These are phyloP conservation scores for Sporothrix sp. DNA, from an alignment of 2,329 filamentous ascomycete genomes.

Conservation along the genomic window DNA sequence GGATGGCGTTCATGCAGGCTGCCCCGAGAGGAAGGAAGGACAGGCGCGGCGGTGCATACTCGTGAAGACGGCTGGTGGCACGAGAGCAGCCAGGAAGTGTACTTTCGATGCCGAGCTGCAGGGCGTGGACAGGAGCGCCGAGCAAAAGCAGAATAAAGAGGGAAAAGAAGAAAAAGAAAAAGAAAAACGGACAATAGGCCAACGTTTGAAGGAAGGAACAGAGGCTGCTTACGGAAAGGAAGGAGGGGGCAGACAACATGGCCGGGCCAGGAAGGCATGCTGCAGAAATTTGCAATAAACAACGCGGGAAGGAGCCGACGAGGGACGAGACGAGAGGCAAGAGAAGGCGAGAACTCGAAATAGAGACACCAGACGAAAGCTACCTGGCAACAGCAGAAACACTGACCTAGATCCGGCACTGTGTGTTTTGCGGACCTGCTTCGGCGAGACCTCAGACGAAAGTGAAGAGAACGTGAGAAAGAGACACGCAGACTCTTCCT, in stretches of 20 bases:
- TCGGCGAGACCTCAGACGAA: not conserved
- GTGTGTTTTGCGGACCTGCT: not conserved
- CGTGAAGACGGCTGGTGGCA: not conserved
- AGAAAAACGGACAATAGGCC: not conserved
- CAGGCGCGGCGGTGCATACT: not conserved
- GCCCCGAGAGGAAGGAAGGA: not conserved
- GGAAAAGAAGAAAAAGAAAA: not conserved
- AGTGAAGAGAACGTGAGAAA: not conserved
- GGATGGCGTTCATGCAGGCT: not conserved
- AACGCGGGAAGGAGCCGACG: too few relatives aligned
- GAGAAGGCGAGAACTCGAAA: not conserved
- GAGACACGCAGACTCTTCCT: too few relatives aligned
- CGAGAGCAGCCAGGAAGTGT: not conserved
- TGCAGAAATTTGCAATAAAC: not conserved
- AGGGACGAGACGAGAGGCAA: not conserved
- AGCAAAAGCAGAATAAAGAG: not conserved
- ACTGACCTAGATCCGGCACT: not conserved
- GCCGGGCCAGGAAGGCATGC: constrained; percentile 4
- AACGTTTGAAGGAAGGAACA: not conserved
- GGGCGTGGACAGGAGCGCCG: not conserved
- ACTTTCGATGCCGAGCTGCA: not conserved
- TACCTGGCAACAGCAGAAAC: not conserved
- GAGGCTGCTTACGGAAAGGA: not conserved
- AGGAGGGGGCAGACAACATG: not conserved
- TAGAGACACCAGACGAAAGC: not conserved